Evolutionary conservation across 2,329 filamentous ascomycete genomes (phyloP), one percentile per base, ranked within the genome.

Genomic region (Epichloe gansuensis): DNA sequence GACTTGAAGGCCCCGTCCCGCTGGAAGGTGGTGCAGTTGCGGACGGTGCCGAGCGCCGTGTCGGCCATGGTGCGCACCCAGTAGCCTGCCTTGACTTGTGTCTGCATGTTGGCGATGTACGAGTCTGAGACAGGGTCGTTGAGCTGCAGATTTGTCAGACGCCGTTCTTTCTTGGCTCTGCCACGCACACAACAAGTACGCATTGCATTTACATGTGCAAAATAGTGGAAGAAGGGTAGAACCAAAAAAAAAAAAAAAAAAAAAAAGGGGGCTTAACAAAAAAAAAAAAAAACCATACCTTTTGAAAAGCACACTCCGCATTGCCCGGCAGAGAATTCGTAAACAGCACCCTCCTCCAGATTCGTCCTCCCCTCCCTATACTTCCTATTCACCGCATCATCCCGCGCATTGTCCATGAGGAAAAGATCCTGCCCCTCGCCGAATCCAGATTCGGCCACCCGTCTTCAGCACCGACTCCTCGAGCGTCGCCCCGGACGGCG

Each of bases 1-100:
- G 72, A 75, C 46, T 63, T 54, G 42, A 75, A 69, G 1, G 73
- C 51, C 39, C 28, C 17, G 21, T 52, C 51, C 7, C 51, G 45
- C 46, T 73, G 11, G 57, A 56, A 51, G 25, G 70, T 71, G 2
- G 63, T 67, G 52, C 73, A 70, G 51, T 64, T 63, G 46, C 54
- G 41, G 8, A 77, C 61, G 0, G 73, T 76, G 2, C 62, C 62
- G 28, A 76, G 63, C 0, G 74, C 73, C 28, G 69, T 65, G 60
- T 77, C 74, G 3, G 72, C 65, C 42, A 73, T 62, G 2, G 74
- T 76, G 46, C 74, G 68, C n/a, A 77, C 69, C 60, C 73, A 71
- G 61, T 76, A 76, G 6, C 70, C 70, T 9, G 70, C 72, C 48
- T 62, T 61, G 23, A 76, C 73, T 39, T 74, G 65, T 7, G 66